phyloP scores from a whole-genome alignment of 139 green algal species.

The Nannochloris sp. region DNA sequence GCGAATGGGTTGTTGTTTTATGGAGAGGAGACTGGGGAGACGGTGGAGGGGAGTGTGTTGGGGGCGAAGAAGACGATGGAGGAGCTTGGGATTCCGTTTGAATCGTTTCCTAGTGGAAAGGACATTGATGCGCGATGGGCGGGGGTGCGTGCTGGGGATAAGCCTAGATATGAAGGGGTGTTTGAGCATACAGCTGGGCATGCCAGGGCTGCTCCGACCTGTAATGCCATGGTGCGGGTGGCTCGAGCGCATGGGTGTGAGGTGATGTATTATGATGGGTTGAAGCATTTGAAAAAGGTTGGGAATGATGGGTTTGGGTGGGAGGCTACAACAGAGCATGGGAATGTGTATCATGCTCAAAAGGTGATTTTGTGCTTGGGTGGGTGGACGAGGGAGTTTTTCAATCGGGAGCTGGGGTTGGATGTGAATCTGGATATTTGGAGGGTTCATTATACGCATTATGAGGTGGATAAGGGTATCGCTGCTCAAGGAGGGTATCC shows the following conservation, averaged over 20 bases:
- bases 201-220: background rate
- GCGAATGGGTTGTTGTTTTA: background rate
- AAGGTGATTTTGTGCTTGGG: background rate
- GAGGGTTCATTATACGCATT: constrained; percentile 4
- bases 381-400: background rate
- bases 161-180: constrained; percentile 1
- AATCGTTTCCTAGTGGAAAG: background rate
- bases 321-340: background rate
- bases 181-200: constrained; percentile 4
- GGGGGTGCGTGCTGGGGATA: constrained; percentile 1
- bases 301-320: background rate
- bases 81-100: constrained; percentile 3
- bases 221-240: background rate
- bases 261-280: background rate
- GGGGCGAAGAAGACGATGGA: background rate
- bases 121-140: background rate
- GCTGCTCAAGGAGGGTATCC: background rate
- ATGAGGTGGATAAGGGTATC: constrained; percentile 2
- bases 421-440: constrained; percentile 1
- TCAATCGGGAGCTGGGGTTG: constrained; percentile 1
- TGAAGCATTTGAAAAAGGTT: background rate
- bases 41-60: background rate
- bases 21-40: constrained; percentile 2
- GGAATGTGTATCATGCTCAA: background rate
- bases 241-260: background rate